phyloP scores from a whole-genome alignment of 345 rosid species.

The Eucalyptus sideroxylon region DNA sequence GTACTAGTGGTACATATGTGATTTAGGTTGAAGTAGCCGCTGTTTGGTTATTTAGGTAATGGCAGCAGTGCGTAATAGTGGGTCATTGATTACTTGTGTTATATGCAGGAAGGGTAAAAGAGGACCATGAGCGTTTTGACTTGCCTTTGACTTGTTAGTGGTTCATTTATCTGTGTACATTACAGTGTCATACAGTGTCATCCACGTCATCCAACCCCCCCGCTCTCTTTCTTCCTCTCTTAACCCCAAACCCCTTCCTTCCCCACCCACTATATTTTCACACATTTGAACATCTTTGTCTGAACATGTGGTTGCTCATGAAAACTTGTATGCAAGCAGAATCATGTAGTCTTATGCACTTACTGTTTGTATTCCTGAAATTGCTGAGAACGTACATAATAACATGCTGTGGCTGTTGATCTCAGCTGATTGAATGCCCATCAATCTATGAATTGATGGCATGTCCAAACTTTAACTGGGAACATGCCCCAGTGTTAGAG shows the following conservation, averaged over 20 bases:
- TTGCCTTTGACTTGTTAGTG: not conserved
- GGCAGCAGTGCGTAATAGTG: not conserved
- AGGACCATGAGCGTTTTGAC: not conserved
- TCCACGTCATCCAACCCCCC: not conserved
- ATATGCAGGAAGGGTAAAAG: not conserved
- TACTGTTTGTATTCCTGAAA: not conserved
- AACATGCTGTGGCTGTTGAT: not conserved
- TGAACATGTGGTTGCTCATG: not conserved
- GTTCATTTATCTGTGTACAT: not conserved
- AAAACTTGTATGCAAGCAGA: not conserved
- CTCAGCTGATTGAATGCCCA: constrained; percentile 89
- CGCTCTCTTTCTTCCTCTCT: too few species aligned
- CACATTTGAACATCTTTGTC: not conserved
- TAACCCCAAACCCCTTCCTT: not conserved
- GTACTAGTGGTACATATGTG: not conserved
- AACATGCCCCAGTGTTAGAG: constrained; percentile 51
- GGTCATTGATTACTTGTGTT: not conserved
- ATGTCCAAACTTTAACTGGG: constrained; percentile 60
- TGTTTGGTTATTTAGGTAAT: not conserved
- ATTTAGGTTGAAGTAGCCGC: not conserved
- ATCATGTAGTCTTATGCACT: not conserved
- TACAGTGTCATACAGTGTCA: not conserved
- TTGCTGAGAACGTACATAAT: not conserved
- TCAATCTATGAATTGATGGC: constrained; percentile 82
- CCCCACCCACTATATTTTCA: not conserved